Evolutionary conservation across 176 grass and related monocot genomes (phyloP).

Genomic region (Aechmea fasciata): DNA sequence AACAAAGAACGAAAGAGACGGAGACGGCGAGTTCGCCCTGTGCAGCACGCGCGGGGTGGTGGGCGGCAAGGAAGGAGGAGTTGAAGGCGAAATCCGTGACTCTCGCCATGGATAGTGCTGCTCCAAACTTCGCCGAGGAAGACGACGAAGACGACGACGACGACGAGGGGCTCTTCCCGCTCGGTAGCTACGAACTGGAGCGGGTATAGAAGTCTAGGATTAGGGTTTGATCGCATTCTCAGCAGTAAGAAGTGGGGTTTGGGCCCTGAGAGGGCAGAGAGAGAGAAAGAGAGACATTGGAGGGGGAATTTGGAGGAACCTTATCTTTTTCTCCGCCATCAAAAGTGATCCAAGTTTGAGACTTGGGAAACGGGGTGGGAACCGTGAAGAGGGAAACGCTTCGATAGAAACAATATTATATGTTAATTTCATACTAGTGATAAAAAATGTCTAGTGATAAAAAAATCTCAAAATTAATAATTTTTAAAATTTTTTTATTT

Average conservation of each 20-base stretch:
- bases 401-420: too few species aligned
- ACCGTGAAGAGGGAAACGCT: background rate
- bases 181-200: background rate
- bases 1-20: background rate
- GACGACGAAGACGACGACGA: background rate
- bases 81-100: slow-evolving; percentile 23
- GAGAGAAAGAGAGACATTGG: background rate
- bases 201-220: background rate
- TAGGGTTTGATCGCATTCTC: background rate
- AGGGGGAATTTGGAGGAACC: background rate
- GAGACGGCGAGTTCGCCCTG: background rate
- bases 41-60: slow-evolving; percentile 1
- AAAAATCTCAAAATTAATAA: too few species aligned
- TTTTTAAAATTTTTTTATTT: too few species aligned
- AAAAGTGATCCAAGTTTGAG: background rate
- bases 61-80: slow-evolving; percentile 7
- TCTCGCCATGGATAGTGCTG: slow-evolving; percentile 25
- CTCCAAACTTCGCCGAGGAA: background rate
- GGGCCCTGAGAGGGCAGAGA: background rate
- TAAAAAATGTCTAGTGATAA: too few species aligned
- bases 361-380: background rate
- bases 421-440: too few species aligned
- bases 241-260: background rate
- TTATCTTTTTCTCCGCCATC: background rate
- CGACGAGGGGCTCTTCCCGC: background rate